Base-by-base conservation (phyloP, 257 asterid genomes). In the Forsythia suspensa region DNA sequence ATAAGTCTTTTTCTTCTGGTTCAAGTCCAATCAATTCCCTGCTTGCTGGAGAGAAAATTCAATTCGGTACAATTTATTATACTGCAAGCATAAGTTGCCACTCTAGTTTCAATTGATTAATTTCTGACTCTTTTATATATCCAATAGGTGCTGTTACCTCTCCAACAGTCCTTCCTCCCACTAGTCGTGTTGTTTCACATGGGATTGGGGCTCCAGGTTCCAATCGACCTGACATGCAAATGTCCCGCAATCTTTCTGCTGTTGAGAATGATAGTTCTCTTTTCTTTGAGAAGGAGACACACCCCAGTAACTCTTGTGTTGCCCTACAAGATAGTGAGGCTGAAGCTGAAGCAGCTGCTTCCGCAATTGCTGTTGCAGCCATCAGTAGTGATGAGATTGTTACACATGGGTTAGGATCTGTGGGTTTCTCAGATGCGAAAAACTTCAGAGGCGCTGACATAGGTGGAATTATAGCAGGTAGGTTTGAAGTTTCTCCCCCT, bases 331-430 rank as follows among this genome's bases (percentile, higher is more conserved):
- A 92, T 84, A 84, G 83, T 72, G 97, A 92, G 81, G 90, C 97
- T 79, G 98, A 91, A 89, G 98, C 97, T 68, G 98, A 93, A 86
- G 98, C 99, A 41, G 98, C 94, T 84, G 97, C 99, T 76, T 90
- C 98, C 67, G 97, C 97, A 80, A 93, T 89, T 76, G 97, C 97
- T 86, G 98, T 89, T 79, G 97, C 99, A 29, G 97, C 96, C 83
- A 94, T 94, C 76, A 89, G 92, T 81, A 87, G 83, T 73, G 96
- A 96, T 72, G 98, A 94, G 79, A 82, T 85, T 57, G 93, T 85
- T 57, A 88, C 85, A 83, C 87, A 83, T 78, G 87, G 88, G 75
- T 72, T 90, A 68, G 87, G 90, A 46, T 84, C 96, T 39, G 92
- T 78, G 61, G 80, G 82, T 44, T 82, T 80, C 70, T 52, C 89